phyloP scores from a whole-genome alignment of 2,329 filamentous ascomycete genomes.

The Fusarium sp. region DNA sequence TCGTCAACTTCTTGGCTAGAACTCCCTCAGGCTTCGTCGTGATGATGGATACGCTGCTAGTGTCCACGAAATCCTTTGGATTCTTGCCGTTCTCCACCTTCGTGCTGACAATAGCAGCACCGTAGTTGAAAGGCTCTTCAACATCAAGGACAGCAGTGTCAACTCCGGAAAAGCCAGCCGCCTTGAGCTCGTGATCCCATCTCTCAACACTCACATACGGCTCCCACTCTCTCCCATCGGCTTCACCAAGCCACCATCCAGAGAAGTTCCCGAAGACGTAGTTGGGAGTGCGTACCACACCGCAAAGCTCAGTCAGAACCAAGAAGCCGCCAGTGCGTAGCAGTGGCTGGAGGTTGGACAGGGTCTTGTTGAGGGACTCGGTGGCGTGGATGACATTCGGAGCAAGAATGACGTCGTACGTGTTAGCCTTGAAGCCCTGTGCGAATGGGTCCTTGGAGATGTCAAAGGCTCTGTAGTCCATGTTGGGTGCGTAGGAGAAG shows the following conservation, averaged over 20 bases:
- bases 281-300: conserved; percentile 26
- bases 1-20: not conserved
- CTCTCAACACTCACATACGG: conserved; percentile 41
- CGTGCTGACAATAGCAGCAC: not conserved
- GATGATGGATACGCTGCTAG: not conserved
- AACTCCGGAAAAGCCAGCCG: conserved; percentile 37
- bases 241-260: conserved; percentile 51
- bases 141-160: conserved; percentile 9
- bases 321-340: conserved; percentile 21
- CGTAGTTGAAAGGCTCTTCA: not conserved
- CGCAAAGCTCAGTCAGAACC: not conserved
- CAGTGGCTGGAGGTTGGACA: conserved; percentile 41
- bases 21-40: not conserved
- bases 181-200: conserved; percentile 46
- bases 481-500: conserved; percentile 27
- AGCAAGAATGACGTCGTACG: conserved; percentile 48
- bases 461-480: conserved; percentile 48
- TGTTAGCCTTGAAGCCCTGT: conserved; percentile 44
- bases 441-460: conserved; percentile 44
- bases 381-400: conserved; percentile 49
- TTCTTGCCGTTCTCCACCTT: not conserved
- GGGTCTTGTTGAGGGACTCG: conserved; percentile 31
- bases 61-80: not conserved
- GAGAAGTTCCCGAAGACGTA: conserved; percentile 45
- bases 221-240: conserved; percentile 39